Evolutionary conservation across 2,329 filamentous ascomycete genomes (phyloP).

Genomic region (Penicillium sp.): DNA sequence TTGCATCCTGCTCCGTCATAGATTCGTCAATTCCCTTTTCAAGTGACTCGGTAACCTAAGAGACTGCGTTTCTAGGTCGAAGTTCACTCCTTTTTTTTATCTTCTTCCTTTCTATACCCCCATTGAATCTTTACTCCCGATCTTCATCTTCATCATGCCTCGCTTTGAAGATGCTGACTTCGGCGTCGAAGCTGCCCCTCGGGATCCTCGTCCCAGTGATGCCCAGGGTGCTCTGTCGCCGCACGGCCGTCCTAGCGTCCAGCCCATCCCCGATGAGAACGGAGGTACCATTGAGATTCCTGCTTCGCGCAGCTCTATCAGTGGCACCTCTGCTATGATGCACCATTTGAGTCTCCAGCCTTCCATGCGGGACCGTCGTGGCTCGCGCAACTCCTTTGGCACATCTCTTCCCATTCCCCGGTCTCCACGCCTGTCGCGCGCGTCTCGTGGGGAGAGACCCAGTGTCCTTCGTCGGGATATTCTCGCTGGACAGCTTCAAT

Average conservation of each 20-base stretch:
- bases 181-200: slow-evolving; percentile 33
- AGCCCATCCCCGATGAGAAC: slow-evolving; percentile 43
- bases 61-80: background rate
- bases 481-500: slow-evolving; percentile 65
- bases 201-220: slow-evolving; percentile 11
- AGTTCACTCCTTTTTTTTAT: background rate
- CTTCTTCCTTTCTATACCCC: background rate
- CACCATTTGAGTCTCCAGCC: slow-evolving; percentile 65
- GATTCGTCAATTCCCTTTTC: background rate
- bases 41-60: background rate
- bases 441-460: slow-evolving; percentile 60
- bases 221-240: background rate
- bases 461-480: slow-evolving; percentile 54
- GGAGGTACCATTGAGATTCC: slow-evolving; percentile 63
- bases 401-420: slow-evolving; percentile 67
- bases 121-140: background rate
- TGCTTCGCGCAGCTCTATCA: slow-evolving; percentile 62
- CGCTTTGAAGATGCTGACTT: slow-evolving; percentile 57
- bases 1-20: background rate
- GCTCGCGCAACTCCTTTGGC: slow-evolving; percentile 72
- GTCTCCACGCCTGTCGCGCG: slow-evolving; percentile 52
- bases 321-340: slow-evolving; percentile 66
- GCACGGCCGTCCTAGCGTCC: slow-evolving; percentile 16
- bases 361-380: slow-evolving; percentile 62
- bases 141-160: slow-evolving; percentile 50